A percentile compares a stretch with the other conserved stretches of the same genome.
phyloP scores from a whole-genome alignment of 768 basidiomycete genomes.

The Lanmaoa rubissima region DNA sequence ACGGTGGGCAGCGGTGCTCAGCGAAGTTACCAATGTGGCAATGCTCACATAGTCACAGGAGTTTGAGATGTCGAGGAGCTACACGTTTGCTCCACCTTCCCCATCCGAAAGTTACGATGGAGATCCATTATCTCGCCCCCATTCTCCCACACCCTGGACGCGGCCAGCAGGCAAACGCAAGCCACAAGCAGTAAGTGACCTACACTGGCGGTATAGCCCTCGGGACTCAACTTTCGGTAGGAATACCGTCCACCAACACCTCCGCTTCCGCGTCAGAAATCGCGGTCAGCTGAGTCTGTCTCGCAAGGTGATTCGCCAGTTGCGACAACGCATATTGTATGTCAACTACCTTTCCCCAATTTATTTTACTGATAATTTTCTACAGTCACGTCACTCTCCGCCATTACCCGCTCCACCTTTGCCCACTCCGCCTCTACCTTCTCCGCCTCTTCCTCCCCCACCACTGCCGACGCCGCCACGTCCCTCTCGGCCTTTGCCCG shows the following conservation, averaged over 20 bases:
- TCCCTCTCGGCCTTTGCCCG: slow-evolving; percentile 28
- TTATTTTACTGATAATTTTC: slow-evolving; percentile 1
- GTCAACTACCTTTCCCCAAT: slow-evolving; percentile 8
- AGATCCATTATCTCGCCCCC: slow-evolving; percentile 34
- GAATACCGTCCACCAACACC: slow-evolving; percentile 60
- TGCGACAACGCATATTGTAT: slow-evolving; percentile 27
- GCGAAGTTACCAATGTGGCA: slow-evolving; percentile 21
- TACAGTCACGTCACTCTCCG: slow-evolving; percentile 28
- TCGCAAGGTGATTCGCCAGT: slow-evolving; percentile 35
- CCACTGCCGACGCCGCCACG: slow-evolving; percentile 30
- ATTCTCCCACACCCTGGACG: slow-evolving; percentile 37
- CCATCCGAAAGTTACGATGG: slow-evolving; percentile 35
- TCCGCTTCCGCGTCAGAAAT: slow-evolving; percentile 44
- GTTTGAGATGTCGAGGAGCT: slow-evolving; percentile 30
- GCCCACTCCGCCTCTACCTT: slow-evolving; percentile 14
- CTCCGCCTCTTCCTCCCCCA: slow-evolving; percentile 26
- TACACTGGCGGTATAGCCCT: not conserved
- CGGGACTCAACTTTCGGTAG: slow-evolving; percentile 28
- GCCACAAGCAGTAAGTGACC: slow-evolving; percentile 25
- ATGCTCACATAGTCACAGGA: slow-evolving; percentile 33
- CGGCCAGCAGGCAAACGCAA: slow-evolving; percentile 26
- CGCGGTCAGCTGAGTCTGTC: slow-evolving; percentile 25
- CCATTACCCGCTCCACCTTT: slow-evolving; percentile 19
- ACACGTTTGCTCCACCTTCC: slow-evolving; percentile 34
- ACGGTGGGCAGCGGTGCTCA: slow-evolving; percentile 33